phyloP scores from a whole-genome alignment of 768 basidiomycete species.

The Tricholoma terreum region DNA sequence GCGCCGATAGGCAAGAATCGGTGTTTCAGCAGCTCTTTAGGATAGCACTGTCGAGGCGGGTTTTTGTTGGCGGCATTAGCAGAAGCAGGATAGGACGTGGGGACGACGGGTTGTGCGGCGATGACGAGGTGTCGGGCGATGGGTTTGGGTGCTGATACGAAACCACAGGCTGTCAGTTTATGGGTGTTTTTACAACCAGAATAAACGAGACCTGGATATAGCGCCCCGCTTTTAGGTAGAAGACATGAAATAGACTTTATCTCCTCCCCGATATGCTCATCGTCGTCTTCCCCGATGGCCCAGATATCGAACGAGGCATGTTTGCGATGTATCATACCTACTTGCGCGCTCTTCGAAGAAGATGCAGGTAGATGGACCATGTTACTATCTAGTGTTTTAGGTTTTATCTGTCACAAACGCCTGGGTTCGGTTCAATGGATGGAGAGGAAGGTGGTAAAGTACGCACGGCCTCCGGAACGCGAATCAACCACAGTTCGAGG shows the following conservation, averaged over 20 bases:
- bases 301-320: conserved; percentile 60
- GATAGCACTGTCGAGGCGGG: conserved; percentile 55
- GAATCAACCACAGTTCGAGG: conserved; percentile 67
- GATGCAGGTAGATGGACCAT: conserved; percentile 44
- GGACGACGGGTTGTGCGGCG: conserved; percentile 43
- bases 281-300: conserved; percentile 49
- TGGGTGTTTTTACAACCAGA: not conserved
- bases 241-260: conserved; percentile 58
- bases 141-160: conserved; percentile 50
- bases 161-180: not conserved
- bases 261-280: conserved; percentile 51
- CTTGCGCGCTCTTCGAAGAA: conserved; percentile 31
- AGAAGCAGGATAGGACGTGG: conserved; percentile 24
- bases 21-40: conserved; percentile 60
- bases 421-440: not conserved
- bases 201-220: conserved; percentile 46
- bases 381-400: conserved; percentile 56
- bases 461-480: conserved; percentile 66
- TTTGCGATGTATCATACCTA: conserved; percentile 55
- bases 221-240: conserved; percentile 58
- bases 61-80: conserved; percentile 35
- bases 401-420: conserved; percentile 50
- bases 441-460: not conserved
- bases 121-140: conserved; percentile 59
- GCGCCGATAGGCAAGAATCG: conserved; percentile 63